Base-by-base conservation (phyloP, 116 monocot genomes). In the Trichopus zeylanicus region DNA sequence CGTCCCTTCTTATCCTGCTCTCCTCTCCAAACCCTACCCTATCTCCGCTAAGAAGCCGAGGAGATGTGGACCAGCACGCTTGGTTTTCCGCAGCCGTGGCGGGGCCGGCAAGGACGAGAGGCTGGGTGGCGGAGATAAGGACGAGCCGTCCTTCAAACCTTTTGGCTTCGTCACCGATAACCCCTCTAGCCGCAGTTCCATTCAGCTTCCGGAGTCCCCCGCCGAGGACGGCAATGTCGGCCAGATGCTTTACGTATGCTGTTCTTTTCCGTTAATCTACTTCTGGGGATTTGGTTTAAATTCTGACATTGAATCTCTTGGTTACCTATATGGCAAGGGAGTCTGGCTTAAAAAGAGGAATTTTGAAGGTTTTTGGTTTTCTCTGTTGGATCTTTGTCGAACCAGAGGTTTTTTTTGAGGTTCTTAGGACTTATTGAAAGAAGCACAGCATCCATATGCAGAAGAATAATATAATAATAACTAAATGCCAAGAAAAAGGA, bases 221-320 rank as follows among this genome's bases (percentile, higher is more conserved):
- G 97, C 97, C 0, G 87, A 97, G 76, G 97, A 87, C 25, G 97
- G 97, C n/a, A 97, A 97, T 51, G 97, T 97, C 66, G 97, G 97
- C 24, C 91, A 97, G 62, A 91, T 97, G 97, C 97, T 97, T 60
- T 87, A 90, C 49, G 95, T 95, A 86, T 42, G 26, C 0, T 49
- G 3, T 22, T 49, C 6, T 49, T 3, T 49, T 49, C 23, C 19
- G 23, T 49, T 49, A 0, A 49, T 49, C 10, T 35, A 35, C 10
- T 49, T 16, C 49, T 24, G 0, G 7, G 23, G 22, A 49, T 49
- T 49, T 24, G 21, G 19, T 23, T 49, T 49, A 22, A 20, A 22
- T 1, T 0, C 22, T 5, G 4, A 22, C 21, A 8, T n/a, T 49
- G 9, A 23, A 49, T 42, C 13, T 12, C 42, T 16, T 3, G 12